Percentiles rank a stretch among this genome's conserved stretches.
Conservation (phyloP, 2,329 filamentous ascomycete genomes). For the Aureobasidium sp. region DNA sequence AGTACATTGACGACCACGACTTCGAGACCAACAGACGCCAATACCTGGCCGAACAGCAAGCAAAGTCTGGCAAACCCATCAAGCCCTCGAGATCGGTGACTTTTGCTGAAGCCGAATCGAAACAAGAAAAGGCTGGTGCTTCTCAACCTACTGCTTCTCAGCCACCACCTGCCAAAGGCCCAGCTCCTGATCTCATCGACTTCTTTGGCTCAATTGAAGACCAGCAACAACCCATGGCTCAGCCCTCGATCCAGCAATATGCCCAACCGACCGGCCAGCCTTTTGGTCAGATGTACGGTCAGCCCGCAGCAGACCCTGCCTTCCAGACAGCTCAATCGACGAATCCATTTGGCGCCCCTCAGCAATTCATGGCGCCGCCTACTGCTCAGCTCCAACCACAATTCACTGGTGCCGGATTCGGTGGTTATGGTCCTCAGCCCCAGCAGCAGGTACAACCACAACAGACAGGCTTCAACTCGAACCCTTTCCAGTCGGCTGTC, state of each 20-base stretch:
- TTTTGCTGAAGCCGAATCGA: neutral
- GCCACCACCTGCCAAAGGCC: conserved; percentile 45
- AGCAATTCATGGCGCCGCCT: conserved; percentile 27
- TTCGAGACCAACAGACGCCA: conserved; percentile 91
- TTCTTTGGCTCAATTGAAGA: conserved; percentile 93
- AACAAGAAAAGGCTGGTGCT: neutral
- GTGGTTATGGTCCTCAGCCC: conserved; percentile 67
- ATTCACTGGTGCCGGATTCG: conserved; percentile 73
- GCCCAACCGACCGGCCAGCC: conserved; percentile 40
- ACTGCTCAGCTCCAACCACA: conserved; percentile 51
- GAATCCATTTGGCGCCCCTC: conserved; percentile 36
- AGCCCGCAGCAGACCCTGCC: conserved; percentile 18
- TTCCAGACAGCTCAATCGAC: conserved; percentile 25
- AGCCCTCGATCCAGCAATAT: conserved; percentile 25
- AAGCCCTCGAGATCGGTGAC: neutral
- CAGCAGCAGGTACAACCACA: conserved; percentile 34
- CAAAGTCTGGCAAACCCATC: conserved; percentile 48
- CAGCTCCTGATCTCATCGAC: conserved; percentile 76
- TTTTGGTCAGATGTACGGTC: conserved; percentile 25
- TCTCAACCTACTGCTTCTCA: conserved; percentile 28
- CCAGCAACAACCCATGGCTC: conserved; percentile 61
- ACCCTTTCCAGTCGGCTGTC: conserved; percentile 6
- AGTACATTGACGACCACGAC: conserved; percentile 89
- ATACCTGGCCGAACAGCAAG: conserved; percentile 81
- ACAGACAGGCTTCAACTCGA: conserved; percentile 36